phyloP scores from a whole-genome alignment of 179 eudicot genomes.

The Corrigiola litoralis region DNA sequence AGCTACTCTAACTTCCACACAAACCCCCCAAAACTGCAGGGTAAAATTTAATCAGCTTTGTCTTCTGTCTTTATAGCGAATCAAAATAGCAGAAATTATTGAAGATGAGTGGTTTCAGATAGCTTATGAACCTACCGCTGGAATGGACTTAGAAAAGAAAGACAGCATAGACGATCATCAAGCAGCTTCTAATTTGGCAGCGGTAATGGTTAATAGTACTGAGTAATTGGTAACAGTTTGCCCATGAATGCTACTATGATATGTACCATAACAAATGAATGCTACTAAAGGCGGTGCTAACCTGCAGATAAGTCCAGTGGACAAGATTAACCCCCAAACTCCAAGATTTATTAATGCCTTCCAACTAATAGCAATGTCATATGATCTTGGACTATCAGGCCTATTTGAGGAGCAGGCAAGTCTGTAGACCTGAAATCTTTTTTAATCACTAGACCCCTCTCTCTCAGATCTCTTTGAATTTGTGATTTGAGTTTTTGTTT shows the following conservation, averaged over 20 bases:
- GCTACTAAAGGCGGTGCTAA: neutral
- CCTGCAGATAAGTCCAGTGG: conserved; percentile 19
- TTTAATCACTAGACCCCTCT: neutral
- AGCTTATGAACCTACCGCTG: conserved; percentile 38
- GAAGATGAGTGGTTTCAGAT: conserved; percentile 54
- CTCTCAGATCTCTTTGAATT: neutral
- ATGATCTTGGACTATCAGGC: conserved; percentile 49
- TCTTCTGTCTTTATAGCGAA: conserved; percentile 35
- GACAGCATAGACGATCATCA: conserved; percentile 27
- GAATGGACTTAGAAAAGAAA: conserved; percentile 26
- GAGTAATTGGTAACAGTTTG: neutral
- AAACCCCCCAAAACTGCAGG: neutral
- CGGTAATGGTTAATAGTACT: conserved; percentile 28
- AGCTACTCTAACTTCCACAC: neutral
- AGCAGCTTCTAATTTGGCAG: conserved; percentile 26
- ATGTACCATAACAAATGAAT: no score
- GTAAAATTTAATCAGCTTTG: neutral
- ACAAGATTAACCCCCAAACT: conserved; percentile 12
- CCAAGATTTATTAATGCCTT: conserved; percentile 57
- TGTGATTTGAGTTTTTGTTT: neutral
- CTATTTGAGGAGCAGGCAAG: conserved; percentile 48
- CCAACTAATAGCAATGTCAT: conserved; percentile 57
- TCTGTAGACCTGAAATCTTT: neutral
- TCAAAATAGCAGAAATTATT: conserved; percentile 40
- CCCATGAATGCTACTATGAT: neutral